phyloP scores from a whole-genome alignment of 2,329 filamentous ascomycete genomes.

The Polychaeton citri region DNA sequence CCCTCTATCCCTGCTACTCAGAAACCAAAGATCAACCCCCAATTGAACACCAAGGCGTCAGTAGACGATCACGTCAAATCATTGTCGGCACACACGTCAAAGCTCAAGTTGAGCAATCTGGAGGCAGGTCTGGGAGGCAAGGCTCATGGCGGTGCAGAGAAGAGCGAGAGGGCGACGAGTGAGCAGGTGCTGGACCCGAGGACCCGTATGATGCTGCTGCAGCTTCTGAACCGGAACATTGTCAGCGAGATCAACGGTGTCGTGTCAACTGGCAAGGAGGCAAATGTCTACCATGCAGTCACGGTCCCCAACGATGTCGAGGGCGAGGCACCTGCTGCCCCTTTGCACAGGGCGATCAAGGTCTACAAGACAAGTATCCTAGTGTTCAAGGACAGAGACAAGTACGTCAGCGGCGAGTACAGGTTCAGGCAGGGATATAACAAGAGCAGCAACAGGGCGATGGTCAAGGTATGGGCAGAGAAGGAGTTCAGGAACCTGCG shows the following conservation, averaged over 20 bases:
- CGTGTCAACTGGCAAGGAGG: constrained; percentile 92
- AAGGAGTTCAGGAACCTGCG: constrained; percentile 95
- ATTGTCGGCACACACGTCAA: constrained; percentile 72
- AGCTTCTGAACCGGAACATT: constrained; percentile 86
- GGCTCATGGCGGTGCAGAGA: constrained; percentile 42
- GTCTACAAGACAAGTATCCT: constrained; percentile 98
- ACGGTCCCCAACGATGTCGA: constrained; percentile 43
- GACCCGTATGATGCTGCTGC: constrained; percentile 87
- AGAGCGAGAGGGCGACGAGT: constrained; percentile 79
- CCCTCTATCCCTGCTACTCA: constrained; percentile 34
- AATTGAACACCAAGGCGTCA: constrained; percentile 64
- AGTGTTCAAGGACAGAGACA: constrained; percentile 93
- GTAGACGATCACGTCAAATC: constrained; percentile 80
- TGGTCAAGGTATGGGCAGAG: constrained; percentile 98
- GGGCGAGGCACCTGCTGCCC: constrained; percentile 27
- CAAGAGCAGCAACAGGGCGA: constrained; percentile 87
- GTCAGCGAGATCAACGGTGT: constrained; percentile 90
- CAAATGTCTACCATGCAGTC: constrained; percentile 91
- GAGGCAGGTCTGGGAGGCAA: constrained; percentile 40
- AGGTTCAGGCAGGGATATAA: constrained; percentile 83
- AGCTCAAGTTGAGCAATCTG: constrained; percentile 62
- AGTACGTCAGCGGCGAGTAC: constrained; percentile 90
- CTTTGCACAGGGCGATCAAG: constrained; percentile 78
- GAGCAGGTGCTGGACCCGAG: constrained; percentile 91
- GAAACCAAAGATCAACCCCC: constrained; percentile 60